These are phyloP conservation scores for Xylaria sp. DNA, from an alignment of 2,329 filamentous ascomycete genomes.

Conservation along the genomic window DNA sequence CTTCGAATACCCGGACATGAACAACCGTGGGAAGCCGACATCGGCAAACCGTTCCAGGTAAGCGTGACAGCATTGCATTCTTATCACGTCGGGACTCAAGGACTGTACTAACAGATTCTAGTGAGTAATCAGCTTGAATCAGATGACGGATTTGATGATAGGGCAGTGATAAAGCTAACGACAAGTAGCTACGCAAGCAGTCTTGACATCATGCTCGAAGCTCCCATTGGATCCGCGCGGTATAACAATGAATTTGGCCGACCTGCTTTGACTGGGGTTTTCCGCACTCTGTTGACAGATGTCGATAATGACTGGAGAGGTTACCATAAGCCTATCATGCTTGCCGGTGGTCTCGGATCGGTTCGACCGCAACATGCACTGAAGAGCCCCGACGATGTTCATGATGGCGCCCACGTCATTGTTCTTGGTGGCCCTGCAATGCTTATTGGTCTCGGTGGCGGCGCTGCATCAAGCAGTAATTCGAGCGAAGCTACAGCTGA, in stretches of 20 bases:
- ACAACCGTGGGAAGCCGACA: slow-evolving; percentile 89
- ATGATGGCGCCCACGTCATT: slow-evolving; percentile 84
- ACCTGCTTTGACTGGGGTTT: slow-evolving; percentile 87
- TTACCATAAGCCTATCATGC: slow-evolving; percentile 89
- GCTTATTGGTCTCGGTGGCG: slow-evolving; percentile 95
- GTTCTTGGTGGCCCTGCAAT: slow-evolving; percentile 96
- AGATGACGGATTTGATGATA: no score
- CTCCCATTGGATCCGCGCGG: slow-evolving; percentile 90
- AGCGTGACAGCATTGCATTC: neutral
- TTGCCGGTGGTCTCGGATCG: slow-evolving; percentile 93
- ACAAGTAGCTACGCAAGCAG: slow-evolving; percentile 77
- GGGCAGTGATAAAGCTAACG: slow-evolving; percentile 20
- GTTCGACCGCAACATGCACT: slow-evolving; percentile 91
- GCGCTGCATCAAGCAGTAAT: slow-evolving; percentile 90
- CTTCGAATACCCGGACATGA: slow-evolving; percentile 84
- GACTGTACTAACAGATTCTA: slow-evolving; percentile 22
- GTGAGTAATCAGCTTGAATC: slow-evolving; percentile 17
- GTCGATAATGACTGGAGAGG: slow-evolving; percentile 73
- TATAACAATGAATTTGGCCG: slow-evolving; percentile 98
- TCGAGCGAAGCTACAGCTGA: slow-evolving; percentile 90
- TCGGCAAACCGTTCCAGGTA: slow-evolving; percentile 83
- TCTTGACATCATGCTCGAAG: slow-evolving; percentile 97
- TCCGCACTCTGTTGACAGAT: slow-evolving; percentile 82
- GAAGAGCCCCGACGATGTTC: slow-evolving; percentile 82
- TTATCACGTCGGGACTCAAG: neutral